A percentile compares a stretch with the other conserved stretches of the same genome.
These are phyloP conservation scores for Arabidopsis lyrata DNA, from an alignment of 441 rosid genomes.

Conservation along the genomic window DNA sequence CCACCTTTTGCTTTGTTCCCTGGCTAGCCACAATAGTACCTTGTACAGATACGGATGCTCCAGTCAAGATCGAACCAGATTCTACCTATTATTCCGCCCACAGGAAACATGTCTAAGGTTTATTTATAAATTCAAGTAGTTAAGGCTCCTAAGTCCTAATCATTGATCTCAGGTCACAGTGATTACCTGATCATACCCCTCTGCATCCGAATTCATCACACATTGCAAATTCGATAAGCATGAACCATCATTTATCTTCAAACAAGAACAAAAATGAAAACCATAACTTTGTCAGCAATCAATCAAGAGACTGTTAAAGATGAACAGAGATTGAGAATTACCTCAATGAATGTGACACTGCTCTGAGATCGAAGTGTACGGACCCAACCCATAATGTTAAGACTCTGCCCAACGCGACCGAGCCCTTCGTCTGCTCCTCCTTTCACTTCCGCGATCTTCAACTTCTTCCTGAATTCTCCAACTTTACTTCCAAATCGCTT, in stretches of 20 bases:
- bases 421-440: constrained; percentile 75
- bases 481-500: constrained; percentile 32
- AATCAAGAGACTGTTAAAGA: not conserved
- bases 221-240: constrained; percentile 97
- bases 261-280: not conserved
- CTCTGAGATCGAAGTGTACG: constrained; percentile 91
- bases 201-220: constrained; percentile 74
- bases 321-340: not conserved
- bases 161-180: not conserved
- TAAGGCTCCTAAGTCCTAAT: not conserved
- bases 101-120: no score
- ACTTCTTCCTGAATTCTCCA: constrained; percentile 50
- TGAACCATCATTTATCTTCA: constrained; percentile 79
- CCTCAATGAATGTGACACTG: constrained; percentile 86
- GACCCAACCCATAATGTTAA: constrained; percentile 86
- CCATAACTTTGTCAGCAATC: not conserved
- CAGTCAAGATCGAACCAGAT: constrained; percentile 78
- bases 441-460: constrained; percentile 77
- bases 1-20: constrained; percentile 91
- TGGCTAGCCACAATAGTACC: constrained; percentile 86
- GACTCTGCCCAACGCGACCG: constrained; percentile 64
- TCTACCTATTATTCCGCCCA: constrained; percentile 58
- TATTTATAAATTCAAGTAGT: not conserved
- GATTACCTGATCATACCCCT: constrained; percentile 89
- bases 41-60: constrained; percentile 88